These are phyloP conservation scores for Camelina laxa DNA, from an alignment of 345 rosid species.

Conservation along the genomic window DNA sequence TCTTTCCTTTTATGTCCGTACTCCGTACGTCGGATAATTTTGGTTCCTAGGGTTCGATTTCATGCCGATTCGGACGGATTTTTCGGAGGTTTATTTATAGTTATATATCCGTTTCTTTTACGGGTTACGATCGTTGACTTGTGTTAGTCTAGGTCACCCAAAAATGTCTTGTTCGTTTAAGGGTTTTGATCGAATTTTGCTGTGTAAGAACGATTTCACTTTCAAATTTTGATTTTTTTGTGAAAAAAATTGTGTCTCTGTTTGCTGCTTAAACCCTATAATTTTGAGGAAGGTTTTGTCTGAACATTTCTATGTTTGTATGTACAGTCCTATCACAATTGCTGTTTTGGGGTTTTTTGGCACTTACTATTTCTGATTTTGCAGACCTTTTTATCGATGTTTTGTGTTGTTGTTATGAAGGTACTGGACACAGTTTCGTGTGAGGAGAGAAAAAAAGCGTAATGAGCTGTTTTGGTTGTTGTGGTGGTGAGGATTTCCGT, in stretches of 20 bases:
- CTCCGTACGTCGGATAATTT: not conserved
- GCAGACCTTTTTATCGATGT: conserved; percentile 10
- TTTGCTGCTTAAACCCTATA: conserved; percentile 37
- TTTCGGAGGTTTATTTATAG: conserved; percentile 3
- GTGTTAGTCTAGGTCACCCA: conserved; percentile 29
- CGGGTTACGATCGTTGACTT: conserved; percentile 42
- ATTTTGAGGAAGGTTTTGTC: not conserved
- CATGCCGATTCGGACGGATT: not conserved
- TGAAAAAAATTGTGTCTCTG: not conserved
- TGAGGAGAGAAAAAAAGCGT: conserved; percentile 37
- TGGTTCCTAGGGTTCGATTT: not conserved
- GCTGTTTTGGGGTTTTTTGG: too few species aligned
- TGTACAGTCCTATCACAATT: not conserved
- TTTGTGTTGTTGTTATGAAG: not conserved
- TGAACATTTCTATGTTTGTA: conserved; percentile 12
- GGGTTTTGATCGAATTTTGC: conserved; percentile 9
- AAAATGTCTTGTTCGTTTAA: not conserved
- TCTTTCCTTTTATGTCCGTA: conserved; percentile 17
- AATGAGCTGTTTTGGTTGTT: conserved; percentile 77
- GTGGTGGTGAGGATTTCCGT: conserved; percentile 59
- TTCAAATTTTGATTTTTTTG: not conserved
- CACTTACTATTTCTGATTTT: not conserved
- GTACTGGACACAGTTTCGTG: conserved; percentile 11
- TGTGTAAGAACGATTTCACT: not conserved
- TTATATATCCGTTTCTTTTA: conserved; percentile 22